Conservation (phyloP, 2,329 filamentous ascomycete species). For the Trichoderma asperellum region DNA sequence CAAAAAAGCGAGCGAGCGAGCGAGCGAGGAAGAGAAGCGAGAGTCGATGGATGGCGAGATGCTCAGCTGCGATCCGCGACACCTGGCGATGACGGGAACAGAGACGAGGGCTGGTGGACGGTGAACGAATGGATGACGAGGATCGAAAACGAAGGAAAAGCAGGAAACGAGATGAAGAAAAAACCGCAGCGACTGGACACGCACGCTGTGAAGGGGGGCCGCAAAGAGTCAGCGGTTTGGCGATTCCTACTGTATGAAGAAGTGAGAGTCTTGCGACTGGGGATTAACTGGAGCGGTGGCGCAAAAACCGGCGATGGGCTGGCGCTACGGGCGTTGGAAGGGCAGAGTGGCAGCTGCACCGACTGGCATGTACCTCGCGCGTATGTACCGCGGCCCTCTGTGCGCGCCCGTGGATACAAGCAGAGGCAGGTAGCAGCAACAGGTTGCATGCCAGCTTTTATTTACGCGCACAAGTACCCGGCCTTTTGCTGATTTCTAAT, state of each 20-base stretch:
- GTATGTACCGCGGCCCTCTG: not conserved
- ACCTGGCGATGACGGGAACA: not conserved
- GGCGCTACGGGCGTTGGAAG: conserved; percentile 15
- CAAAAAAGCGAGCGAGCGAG: not conserved
- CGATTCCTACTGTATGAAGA: conserved; percentile 3
- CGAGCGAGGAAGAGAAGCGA: conserved; percentile 13
- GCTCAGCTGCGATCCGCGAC: conserved; percentile 15
- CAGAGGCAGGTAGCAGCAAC: not conserved
- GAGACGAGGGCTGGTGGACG: not conserved
- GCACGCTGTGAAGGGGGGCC: not conserved
- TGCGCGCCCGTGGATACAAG: not conserved
- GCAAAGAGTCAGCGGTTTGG: not conserved
- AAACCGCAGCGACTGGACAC: not conserved
- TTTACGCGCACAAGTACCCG: not conserved
- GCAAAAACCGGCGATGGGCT: conserved; percentile 18
- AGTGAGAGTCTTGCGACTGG: conserved; percentile 8
- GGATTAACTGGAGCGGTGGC: conserved; percentile 25
- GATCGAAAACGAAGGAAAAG: not conserved
- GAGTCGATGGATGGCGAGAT: conserved; percentile 16
- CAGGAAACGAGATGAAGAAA: not conserved
- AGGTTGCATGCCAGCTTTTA: not conserved
- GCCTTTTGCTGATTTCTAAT: not conserved
- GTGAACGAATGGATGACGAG: not conserved
- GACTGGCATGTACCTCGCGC: not conserved
- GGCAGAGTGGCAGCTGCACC: conserved; percentile 12